Conservation (phyloP, 768 basidiomycete species). For the Pleurotus tuber-regium region DNA sequence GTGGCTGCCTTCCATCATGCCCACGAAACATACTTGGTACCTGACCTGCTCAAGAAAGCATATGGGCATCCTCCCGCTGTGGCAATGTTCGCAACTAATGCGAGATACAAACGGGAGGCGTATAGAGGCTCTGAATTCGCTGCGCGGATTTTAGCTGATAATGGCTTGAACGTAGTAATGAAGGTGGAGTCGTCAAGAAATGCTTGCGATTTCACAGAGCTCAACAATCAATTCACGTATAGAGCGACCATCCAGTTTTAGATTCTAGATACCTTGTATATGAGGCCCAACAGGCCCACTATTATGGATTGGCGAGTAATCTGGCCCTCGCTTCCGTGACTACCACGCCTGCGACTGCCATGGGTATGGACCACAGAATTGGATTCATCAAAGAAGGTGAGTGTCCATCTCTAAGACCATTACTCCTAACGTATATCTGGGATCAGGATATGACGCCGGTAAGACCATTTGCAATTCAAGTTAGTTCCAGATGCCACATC, state of each 20-base stretch:
- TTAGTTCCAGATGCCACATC: too few species aligned
- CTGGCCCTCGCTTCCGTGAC: slow-evolving; percentile 71
- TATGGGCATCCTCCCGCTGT: slow-evolving; percentile 64
- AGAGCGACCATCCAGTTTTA: slow-evolving; percentile 63
- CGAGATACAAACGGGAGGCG: slow-evolving; percentile 45
- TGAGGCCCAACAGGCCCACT: slow-evolving; percentile 78
- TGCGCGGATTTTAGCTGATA: slow-evolving; percentile 69
- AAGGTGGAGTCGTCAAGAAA: slow-evolving; percentile 78
- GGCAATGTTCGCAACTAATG: slow-evolving; percentile 78
- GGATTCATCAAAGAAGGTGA: slow-evolving; percentile 62
- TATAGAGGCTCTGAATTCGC: slow-evolving; percentile 82
- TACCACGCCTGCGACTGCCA: slow-evolving; percentile 62
- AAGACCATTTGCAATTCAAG: slow-evolving; percentile 13
- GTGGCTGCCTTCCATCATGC: slow-evolving; percentile 86
- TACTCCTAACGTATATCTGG: not conserved
- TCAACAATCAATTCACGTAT: slow-evolving; percentile 73
- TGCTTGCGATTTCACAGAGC: slow-evolving; percentile 60
- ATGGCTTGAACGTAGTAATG: slow-evolving; percentile 71
- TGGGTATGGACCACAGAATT: slow-evolving; percentile 75
- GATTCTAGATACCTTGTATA: slow-evolving; percentile 70
- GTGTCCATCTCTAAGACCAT: not conserved
- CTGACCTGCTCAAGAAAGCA: slow-evolving; percentile 72
- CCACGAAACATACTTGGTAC: slow-evolving; percentile 88
- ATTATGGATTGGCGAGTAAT: slow-evolving; percentile 65
- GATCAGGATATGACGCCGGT: slow-evolving; percentile 72